These are phyloP conservation scores for Phytophthora pinifolia DNA, from an alignment of 352 stramenopile species.

Conservation along the genomic window DNA sequence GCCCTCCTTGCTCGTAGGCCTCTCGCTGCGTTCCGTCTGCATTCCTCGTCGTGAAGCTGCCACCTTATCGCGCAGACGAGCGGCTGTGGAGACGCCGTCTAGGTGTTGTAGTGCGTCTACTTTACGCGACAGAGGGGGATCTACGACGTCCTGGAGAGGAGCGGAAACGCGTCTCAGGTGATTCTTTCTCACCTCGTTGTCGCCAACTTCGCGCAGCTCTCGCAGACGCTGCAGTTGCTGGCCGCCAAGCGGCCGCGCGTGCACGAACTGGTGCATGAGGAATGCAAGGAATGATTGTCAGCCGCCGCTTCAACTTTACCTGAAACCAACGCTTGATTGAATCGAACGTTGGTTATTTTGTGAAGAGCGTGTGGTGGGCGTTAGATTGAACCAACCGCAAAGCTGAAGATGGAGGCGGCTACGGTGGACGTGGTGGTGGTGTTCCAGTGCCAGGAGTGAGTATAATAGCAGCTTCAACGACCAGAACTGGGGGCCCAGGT, in stretches of 20 bases:
- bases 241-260: slow-evolving; percentile 34
- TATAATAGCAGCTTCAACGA: slow-evolving; percentile 6
- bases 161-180: slow-evolving; percentile 29
- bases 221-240: slow-evolving; percentile 55
- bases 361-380: slow-evolving; percentile 2
- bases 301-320: slow-evolving; percentile 25
- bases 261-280: slow-evolving; percentile 30
- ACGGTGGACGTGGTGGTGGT: slow-evolving; percentile 52
- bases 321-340: slow-evolving; percentile 8
- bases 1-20: neutral
- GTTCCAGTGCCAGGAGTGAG: slow-evolving; percentile 60
- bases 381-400: neutral
- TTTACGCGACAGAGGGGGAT: slow-evolving; percentile 17
- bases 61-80: slow-evolving; percentile 40
- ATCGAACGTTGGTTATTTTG: slow-evolving; percentile 3
- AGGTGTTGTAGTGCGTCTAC: slow-evolving; percentile 38
- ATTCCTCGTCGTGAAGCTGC: slow-evolving; percentile 40
- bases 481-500: neutral
- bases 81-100: slow-evolving; percentile 20
- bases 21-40: slow-evolving; percentile 51
- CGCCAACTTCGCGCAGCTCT: slow-evolving; percentile 37
- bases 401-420: slow-evolving; percentile 12
- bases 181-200: slow-evolving; percentile 34
- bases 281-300: slow-evolving; percentile 24
- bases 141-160: neutral